Conservation (phyloP, 2,329 filamentous ascomycete species). For the Niveomyces coronatus region DNA sequence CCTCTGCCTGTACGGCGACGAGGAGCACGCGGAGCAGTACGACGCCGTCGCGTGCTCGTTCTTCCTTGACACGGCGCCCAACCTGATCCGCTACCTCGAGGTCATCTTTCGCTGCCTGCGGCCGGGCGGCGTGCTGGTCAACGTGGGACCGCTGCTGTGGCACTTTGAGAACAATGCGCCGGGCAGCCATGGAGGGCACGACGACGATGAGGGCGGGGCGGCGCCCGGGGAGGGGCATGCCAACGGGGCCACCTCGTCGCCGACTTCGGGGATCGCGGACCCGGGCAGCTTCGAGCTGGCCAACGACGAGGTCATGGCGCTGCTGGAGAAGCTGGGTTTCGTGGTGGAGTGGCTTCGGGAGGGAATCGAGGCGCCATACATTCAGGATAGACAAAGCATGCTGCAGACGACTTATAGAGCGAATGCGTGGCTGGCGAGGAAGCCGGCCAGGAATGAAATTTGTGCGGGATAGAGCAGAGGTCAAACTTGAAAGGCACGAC, state of each 20-base stretch:
- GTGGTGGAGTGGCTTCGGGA: slow-evolving; percentile 52
- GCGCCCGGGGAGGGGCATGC: too few species aligned
- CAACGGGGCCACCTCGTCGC: too few species aligned
- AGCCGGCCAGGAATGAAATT: slow-evolving; percentile 29
- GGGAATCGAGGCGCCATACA: slow-evolving; percentile 66
- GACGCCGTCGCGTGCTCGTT: slow-evolving; percentile 85
- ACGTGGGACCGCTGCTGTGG: slow-evolving; percentile 86
- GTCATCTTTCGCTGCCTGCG: slow-evolving; percentile 70
- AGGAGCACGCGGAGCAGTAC: slow-evolving; percentile 51
- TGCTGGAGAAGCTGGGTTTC: slow-evolving; percentile 72
- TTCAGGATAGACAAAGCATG: slow-evolving; percentile 79
- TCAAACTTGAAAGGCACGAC: too few species aligned
- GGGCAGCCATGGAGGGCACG: slow-evolving; percentile 43
- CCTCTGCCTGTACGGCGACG: slow-evolving; percentile 66
- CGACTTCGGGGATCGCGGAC: slow-evolving; percentile 76
- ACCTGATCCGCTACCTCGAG: slow-evolving; percentile 81
- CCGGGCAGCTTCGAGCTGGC: slow-evolving; percentile 85
- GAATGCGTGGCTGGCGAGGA: slow-evolving; percentile 78
- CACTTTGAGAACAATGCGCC: slow-evolving; percentile 76
- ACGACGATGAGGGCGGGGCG: slow-evolving; percentile 41
- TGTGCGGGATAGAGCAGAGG: too few species aligned
- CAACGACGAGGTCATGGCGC: slow-evolving; percentile 72
- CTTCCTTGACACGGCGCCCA: slow-evolving; percentile 95
- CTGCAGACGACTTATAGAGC: slow-evolving; percentile 71
- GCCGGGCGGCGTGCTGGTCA: slow-evolving; percentile 72